Base-by-base conservation (phyloP, 176 grass and related monocot species). In the Oryza longistaminata region DNA sequence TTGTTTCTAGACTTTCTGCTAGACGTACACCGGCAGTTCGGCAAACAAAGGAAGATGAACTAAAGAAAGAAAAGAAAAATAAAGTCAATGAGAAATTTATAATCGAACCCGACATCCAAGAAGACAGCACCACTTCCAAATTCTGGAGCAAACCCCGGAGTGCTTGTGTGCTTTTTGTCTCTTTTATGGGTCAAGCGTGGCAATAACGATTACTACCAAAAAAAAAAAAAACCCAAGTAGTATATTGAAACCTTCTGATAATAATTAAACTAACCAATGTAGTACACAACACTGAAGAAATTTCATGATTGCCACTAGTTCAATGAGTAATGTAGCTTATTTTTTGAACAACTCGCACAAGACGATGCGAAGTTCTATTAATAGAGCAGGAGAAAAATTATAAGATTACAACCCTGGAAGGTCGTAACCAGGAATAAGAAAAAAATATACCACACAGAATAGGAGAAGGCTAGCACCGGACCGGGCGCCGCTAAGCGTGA, bases 101-200 rank as follows among this genome's bases (percentile, higher is more conserved):
- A 24, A 45, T 74, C 26, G 44, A 4, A 27, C 25, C 24, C 24
- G 48, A 15, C 25, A 25, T 74, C 25, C 14, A 74, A 31, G 26
- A 25, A 31, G 45, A 74, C 45, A 74, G 7, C 17, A 71, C 8
- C 33, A 43, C 49, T 26, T 81, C 48, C 48, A 71, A 81, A 81
- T 34, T n/a, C 46, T 35, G 31, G 79, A 81, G 79, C 5, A 52
- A 24, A 26, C 7, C 35, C 35, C 71, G 71, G 25, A 74, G 71
- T 50, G 71, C 42, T 10, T 50, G 25, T 29, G 35, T 44, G 33
- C 58, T 45, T 78, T 64, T 22, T 61, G 55, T 61, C 55, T 61
- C n/a, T 61, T 49, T 61, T 8, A 43, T 78, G 37, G 58, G 22
- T 27, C 49, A 60, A 40, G 46, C 48, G 13, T 61, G 22, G 80